These are phyloP conservation scores for Obelidium mucronatum DNA, from an alignment of 192 early-diverging fungal genomes.

Conservation along the genomic window DNA sequence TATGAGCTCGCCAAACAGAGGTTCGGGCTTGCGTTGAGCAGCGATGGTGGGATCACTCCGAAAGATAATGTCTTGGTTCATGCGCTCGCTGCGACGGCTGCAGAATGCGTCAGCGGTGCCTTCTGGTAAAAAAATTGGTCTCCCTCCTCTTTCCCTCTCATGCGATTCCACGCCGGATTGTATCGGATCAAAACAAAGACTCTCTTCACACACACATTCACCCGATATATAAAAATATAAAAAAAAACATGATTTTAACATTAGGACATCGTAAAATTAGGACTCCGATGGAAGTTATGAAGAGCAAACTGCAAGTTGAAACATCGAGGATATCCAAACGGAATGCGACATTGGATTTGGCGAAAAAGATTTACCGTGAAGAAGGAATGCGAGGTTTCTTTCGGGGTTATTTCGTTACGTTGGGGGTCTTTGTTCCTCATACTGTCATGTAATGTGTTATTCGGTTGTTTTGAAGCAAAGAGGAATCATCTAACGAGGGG, in stretches of 20 bases:
- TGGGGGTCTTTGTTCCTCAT: slow-evolving; percentile 81
- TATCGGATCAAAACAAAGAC: no score
- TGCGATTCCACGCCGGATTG: no score
- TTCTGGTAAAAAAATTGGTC: slow-evolving; percentile 56
- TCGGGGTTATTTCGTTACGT: slow-evolving; percentile 73
- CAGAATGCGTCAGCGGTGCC: slow-evolving; percentile 71
- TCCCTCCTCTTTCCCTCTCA: no score
- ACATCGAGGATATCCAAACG: background rate
- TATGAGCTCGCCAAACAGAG: slow-evolving; percentile 71
- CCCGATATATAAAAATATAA: no score
- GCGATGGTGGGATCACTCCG: slow-evolving; percentile 38
- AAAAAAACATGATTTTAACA: no score
- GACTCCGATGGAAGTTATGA: slow-evolving; percentile 90
- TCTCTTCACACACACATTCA: no score
- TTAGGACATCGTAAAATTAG: no score
- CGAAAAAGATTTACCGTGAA: slow-evolving; percentile 53
- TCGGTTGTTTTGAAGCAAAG: slow-evolving; percentile 1
- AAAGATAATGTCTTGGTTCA: slow-evolving; percentile 55
- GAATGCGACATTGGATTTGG: slow-evolving; percentile 41
- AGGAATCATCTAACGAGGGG: no score
- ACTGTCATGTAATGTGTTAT: slow-evolving; percentile 49
- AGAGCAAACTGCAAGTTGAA: slow-evolving; percentile 73
- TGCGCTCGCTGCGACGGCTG: slow-evolving; percentile 59
- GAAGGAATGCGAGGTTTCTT: slow-evolving; percentile 75
- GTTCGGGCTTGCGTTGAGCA: slow-evolving; percentile 29